Percentiles rank a stretch among this genome's conserved stretches.
Conservation (phyloP, 169 alveolate species). For the Theileria orientalis region DNA sequence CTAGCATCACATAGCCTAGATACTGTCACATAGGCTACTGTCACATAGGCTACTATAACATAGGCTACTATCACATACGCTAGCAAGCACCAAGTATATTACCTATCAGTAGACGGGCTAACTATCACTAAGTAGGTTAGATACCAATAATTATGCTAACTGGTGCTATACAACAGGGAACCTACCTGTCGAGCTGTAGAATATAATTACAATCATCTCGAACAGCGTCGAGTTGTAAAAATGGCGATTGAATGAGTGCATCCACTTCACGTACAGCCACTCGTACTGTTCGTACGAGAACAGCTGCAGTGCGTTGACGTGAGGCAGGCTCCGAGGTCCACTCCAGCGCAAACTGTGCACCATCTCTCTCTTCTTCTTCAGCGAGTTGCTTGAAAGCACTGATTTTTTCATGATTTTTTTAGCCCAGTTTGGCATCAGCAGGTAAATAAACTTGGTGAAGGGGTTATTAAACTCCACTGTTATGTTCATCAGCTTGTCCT, state of each 20-base stretch:
- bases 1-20: too few species aligned
- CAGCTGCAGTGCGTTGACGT: constrained; percentile 22
- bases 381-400: background rate
- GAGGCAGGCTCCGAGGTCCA: constrained; percentile 22
- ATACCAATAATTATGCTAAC: too few species aligned
- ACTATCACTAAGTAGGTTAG: too few species aligned
- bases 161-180: too few species aligned
- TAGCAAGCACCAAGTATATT: too few species aligned
- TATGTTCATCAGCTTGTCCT: constrained; percentile 10
- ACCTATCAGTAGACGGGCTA: too few species aligned
- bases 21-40: too few species aligned
- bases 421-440: background rate
- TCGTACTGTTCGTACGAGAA: constrained; percentile 37
- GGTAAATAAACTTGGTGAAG: background rate
- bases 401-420: background rate
- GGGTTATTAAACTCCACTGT: constrained; percentile 1
- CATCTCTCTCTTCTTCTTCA: constrained; percentile 19
- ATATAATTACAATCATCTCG: constrained; percentile 25
- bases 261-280: constrained; percentile 58
- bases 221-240: constrained; percentile 26
- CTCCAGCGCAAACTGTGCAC: constrained; percentile 31
- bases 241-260: constrained; percentile 52
- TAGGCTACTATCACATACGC: too few species aligned
- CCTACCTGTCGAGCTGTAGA: constrained; percentile 6
- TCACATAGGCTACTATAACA: too few species aligned